These are phyloP conservation scores for Metschnikowia matae DNA, from an alignment of 805 yeast genomes.

Conservation along the genomic window DNA sequence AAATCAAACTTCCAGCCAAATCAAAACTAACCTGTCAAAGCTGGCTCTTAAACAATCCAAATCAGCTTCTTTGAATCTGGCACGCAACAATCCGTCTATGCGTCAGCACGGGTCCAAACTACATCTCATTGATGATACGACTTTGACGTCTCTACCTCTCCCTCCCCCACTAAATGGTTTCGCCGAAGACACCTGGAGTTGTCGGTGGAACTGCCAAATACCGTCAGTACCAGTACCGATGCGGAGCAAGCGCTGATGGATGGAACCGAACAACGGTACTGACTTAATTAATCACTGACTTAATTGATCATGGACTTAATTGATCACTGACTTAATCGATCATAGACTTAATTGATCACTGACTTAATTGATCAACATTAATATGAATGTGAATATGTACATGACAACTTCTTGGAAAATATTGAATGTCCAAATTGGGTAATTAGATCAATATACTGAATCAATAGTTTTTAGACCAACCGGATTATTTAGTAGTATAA, in stretches of 20 bases:
- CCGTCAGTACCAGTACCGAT: background rate
- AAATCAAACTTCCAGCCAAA: too few species aligned
- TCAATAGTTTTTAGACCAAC: too few species aligned
- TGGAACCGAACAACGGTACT: background rate
- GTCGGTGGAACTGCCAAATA: background rate
- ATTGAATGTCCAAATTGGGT: too few species aligned
- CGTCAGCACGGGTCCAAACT: conserved; percentile 30
- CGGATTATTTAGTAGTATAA: too few species aligned
- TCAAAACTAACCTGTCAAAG: background rate
- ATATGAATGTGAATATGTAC: too few species aligned
- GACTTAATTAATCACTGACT: too few species aligned
- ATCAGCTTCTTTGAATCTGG: background rate
- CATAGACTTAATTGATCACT: too few species aligned
- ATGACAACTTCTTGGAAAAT: too few species aligned
- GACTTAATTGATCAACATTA: too few species aligned
- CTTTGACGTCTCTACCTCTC: conserved; percentile 48
- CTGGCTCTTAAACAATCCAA: background rate
- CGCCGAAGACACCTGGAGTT: conserved; percentile 7
- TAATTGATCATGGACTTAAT: too few species aligned
- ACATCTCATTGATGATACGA: conserved; percentile 46
- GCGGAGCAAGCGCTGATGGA: background rate
- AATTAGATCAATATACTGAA: too few species aligned
- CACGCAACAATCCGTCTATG: conserved; percentile 16
- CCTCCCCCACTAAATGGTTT: conserved; percentile 41
- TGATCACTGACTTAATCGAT: too few species aligned